These are phyloP conservation scores for Phyllosticta capitalensis DNA, from an alignment of 2,329 filamentous ascomycete species.

Conservation along the genomic window DNA sequence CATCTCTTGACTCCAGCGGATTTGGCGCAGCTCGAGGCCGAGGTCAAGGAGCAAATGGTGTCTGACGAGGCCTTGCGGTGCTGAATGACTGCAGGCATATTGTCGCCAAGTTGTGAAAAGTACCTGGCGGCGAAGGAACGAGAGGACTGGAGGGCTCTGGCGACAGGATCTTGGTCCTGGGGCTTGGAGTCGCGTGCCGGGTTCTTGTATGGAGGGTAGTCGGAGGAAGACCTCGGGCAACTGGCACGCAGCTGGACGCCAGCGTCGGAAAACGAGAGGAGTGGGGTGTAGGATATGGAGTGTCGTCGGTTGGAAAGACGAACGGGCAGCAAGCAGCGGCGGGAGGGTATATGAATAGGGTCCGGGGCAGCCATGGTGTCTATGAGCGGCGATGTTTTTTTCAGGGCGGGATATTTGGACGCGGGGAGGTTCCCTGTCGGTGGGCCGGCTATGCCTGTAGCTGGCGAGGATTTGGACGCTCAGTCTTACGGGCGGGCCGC, in stretches of 20 bases:
- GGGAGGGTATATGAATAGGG: slow-evolving; percentile 11
- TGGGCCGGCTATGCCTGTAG: not conserved
- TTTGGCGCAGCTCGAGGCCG: not conserved
- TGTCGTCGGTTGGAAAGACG: not conserved
- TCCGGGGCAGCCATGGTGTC: slow-evolving; percentile 5
- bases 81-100: not conserved
- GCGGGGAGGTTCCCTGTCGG: not conserved
- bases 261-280: not conserved
- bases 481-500: not conserved
- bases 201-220: not conserved
- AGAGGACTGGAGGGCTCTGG: not conserved
- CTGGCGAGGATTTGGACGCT: not conserved
- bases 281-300: not conserved
- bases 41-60: not conserved
- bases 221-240: not conserved
- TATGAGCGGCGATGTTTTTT: not conserved
- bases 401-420: not conserved
- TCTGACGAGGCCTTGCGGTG: slow-evolving; percentile 4
- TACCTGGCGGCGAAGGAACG: not conserved
- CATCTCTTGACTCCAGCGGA: slow-evolving; percentile 24
- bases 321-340: slow-evolving; percentile 4
- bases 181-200: not conserved
- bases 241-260: not conserved
- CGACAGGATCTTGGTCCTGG: slow-evolving; percentile 1
- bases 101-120: not conserved